phyloP scores from a whole-genome alignment of 768 basidiomycete genomes.

The Mycena rosella region DNA sequence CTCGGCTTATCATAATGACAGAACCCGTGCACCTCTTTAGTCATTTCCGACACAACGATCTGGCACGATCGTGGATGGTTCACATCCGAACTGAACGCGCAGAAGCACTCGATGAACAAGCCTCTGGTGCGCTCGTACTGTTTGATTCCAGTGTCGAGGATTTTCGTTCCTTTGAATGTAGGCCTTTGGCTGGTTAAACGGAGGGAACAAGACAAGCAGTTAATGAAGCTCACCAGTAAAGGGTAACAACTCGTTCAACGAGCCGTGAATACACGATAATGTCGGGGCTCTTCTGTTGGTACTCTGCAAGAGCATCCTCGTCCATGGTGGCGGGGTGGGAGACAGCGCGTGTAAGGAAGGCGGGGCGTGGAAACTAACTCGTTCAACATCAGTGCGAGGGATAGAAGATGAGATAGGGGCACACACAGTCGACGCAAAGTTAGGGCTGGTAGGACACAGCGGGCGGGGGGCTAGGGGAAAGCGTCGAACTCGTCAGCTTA shows the following conservation, averaged over 20 bases:
- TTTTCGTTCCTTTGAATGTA: neutral
- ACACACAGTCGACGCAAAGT: too few species aligned
- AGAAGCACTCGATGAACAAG: neutral
- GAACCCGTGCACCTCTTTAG: neutral
- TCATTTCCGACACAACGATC: neutral
- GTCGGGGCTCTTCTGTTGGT: neutral
- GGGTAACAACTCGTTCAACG: neutral
- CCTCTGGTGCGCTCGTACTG: neutral
- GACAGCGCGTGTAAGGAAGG: too few species aligned
- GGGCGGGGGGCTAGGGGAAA: too few species aligned
- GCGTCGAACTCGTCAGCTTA: too few species aligned
- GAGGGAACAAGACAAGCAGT: neutral
- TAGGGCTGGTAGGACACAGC: too few species aligned
- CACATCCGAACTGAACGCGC: neutral
- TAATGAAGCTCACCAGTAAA: neutral
- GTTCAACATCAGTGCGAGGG: too few species aligned
- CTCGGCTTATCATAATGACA: slow-evolving; percentile 3
- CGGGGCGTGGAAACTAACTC: too few species aligned
- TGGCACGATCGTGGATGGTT: slow-evolving; percentile 4
- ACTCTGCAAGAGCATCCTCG: neutral
- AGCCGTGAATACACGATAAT: slow-evolving; percentile 2
- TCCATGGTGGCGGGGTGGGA: too few species aligned
- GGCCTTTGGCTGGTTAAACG: neutral
- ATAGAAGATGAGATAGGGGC: too few species aligned
- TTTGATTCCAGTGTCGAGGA: neutral